Evolutionary conservation across 2,329 filamentous ascomycete species (phyloP).

Genomic region (Phialocephala subalpina): DNA sequence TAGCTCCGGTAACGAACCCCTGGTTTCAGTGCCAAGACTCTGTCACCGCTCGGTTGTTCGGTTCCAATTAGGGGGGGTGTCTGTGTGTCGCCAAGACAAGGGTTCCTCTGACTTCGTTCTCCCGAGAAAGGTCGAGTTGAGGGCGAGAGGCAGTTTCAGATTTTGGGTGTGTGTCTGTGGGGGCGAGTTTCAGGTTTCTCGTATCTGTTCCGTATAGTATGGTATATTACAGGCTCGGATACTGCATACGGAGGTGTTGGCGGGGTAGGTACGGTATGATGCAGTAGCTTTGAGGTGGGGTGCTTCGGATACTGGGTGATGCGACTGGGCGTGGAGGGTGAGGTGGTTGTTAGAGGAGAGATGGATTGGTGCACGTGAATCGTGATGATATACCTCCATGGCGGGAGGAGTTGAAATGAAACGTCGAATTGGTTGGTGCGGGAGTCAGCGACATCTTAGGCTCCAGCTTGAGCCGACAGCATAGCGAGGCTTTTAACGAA

Average conservation of each 20-base stretch:
- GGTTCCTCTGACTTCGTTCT: too few species aligned
- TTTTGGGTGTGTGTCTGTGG: background rate
- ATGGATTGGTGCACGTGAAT: background rate
- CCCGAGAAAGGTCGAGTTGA: background rate
- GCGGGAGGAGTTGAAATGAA: background rate
- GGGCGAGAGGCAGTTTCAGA: background rate
- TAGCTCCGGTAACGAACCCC: background rate
- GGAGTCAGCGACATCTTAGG: background rate
- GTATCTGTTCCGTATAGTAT: background rate
- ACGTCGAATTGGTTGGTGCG: background rate
- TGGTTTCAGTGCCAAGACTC: background rate
- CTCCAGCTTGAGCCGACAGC: too few species aligned
- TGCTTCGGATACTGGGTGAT: too few species aligned
- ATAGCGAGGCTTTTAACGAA: too few species aligned
- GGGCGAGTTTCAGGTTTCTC: background rate
- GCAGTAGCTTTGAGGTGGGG: too few species aligned
- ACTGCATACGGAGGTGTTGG: background rate
- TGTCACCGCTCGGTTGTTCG: background rate
- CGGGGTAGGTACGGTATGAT: too few species aligned
- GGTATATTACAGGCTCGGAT: too few species aligned
- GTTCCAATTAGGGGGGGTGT: too few species aligned
- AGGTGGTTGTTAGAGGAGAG: background rate
- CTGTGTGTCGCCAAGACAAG: too few species aligned
- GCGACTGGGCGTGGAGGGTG: background rate
- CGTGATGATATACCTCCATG: background rate